Percentiles rank a stretch among this genome's conserved stretches.
Conservation (phyloP, 2,329 filamentous ascomycete species). For the Fusarium clavum region DNA sequence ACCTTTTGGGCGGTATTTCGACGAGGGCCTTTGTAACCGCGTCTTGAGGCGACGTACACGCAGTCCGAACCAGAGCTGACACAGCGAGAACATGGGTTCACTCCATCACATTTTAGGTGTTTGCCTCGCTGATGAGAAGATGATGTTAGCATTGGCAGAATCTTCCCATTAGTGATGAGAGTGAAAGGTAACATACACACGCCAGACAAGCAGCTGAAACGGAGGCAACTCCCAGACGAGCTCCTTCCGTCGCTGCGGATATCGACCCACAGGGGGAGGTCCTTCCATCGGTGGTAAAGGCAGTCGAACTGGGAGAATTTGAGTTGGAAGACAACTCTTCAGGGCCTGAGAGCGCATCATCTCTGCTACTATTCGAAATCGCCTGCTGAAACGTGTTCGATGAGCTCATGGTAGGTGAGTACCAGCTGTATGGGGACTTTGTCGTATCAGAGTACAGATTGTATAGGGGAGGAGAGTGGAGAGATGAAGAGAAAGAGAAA, state of each 20-base stretch:
- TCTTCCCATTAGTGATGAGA: background rate
- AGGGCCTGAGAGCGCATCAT: constrained; percentile 27
- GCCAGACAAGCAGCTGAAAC: constrained; percentile 65
- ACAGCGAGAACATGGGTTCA: constrained; percentile 77
- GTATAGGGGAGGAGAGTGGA: constrained; percentile 33
- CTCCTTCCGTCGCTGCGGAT: constrained; percentile 31
- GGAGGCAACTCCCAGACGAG: constrained; percentile 51
- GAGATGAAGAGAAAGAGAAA: constrained; percentile 22
- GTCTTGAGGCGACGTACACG: constrained; percentile 77
- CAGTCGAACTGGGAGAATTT: constrained; percentile 42
- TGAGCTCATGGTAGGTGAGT: constrained; percentile 29
- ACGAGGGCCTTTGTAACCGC: constrained; percentile 75
- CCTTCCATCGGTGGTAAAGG: constrained; percentile 24
- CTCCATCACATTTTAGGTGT: constrained; percentile 82
- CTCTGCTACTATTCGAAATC: constrained; percentile 12
- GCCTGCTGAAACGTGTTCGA: constrained; percentile 18
- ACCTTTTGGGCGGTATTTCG: constrained; percentile 56
- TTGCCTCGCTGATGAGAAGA: constrained; percentile 62
- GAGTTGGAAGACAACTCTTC: constrained; percentile 40
- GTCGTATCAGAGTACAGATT: constrained; percentile 29
- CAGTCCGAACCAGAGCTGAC: constrained; percentile 69
- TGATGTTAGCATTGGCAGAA: constrained; percentile 13
- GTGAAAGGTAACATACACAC: constrained; percentile 58
- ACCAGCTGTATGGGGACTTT: constrained; percentile 31
- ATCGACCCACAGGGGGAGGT: constrained; percentile 35